A percentile compares a stretch with the other conserved stretches of the same genome.
Evolutionary conservation across 768 basidiomycete species (phyloP).

Genomic region (Macrocybe gigantea): DNA sequence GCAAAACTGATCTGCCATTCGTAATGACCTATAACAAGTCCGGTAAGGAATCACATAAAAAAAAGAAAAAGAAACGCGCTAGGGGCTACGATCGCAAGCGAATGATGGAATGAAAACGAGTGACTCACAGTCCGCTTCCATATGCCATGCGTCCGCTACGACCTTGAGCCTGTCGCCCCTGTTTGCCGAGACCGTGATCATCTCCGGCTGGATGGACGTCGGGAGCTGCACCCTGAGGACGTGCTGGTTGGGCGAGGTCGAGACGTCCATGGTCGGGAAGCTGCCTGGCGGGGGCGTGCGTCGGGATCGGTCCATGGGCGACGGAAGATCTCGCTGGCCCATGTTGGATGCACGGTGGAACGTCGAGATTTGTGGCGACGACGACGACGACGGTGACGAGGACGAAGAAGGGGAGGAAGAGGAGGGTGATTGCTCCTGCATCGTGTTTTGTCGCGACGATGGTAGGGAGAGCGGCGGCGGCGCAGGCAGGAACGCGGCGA

Average conservation of each 20-base stretch:
- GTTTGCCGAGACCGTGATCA: conserved; percentile 60
- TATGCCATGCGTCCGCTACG: conserved; percentile 59
- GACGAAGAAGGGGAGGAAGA: neutral
- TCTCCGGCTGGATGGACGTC: conserved; percentile 43
- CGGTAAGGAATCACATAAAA: conserved; percentile 1
- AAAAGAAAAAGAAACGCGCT: neutral
- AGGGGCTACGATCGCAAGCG: neutral
- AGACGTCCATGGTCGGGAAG: conserved; percentile 40
- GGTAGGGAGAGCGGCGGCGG: conserved; percentile 18
- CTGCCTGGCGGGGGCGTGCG: conserved; percentile 20
- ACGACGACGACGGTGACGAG: conserved; percentile 6
- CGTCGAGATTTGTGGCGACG: conserved; percentile 12
- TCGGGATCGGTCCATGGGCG: conserved; percentile 22
- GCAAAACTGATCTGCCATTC: conserved; percentile 57
- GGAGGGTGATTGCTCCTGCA: too few relatives aligned
- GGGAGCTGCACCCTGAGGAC: conserved; percentile 46
- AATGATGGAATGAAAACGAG: neutral
- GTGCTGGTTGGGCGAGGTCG: conserved; percentile 33
- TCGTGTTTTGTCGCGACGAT: conserved; percentile 8
- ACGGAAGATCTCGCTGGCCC: conserved; percentile 9
- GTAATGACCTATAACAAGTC: conserved; percentile 40
- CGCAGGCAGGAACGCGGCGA: conserved; percentile 22
- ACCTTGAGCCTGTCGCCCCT: conserved; percentile 52
- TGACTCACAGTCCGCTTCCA: conserved; percentile 52
- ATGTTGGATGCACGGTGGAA: conserved; percentile 8